Percentiles rank a stretch among this genome's conserved stretches.
These are phyloP conservation scores for Fraxinus platypoda DNA, from an alignment of 305 asterid genomes.

Conservation along the genomic window DNA sequence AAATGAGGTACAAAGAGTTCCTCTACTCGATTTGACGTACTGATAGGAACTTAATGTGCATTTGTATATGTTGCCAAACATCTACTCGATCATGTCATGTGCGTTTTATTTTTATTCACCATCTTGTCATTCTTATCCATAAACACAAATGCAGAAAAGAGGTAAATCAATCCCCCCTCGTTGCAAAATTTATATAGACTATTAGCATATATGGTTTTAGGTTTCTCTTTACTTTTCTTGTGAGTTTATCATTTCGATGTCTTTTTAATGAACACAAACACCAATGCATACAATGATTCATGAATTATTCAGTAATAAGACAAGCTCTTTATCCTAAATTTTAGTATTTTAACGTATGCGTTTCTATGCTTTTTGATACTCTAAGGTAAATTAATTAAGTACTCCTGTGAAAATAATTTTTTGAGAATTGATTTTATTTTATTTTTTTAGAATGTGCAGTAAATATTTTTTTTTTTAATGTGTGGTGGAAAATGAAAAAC, in stretches of 20 bases:
- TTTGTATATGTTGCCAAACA: neutral
- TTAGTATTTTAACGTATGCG: no score
- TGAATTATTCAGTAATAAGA: conserved; percentile 2
- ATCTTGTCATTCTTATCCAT: neutral
- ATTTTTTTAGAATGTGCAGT: no score
- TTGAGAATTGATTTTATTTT: no score
- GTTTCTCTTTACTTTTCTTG: neutral
- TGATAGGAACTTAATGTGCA: no score
- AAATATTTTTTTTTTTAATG: no score
- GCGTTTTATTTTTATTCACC: neutral
- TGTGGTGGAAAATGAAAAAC: no score
- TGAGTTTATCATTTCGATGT: neutral
- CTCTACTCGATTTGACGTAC: no score
- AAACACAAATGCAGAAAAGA: neutral
- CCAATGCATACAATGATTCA: conserved; percentile 23
- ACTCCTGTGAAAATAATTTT: no score
- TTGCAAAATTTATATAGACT: neutral
- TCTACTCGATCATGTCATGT: neutral
- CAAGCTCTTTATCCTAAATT: conserved; percentile 2
- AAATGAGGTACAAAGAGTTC: no score
- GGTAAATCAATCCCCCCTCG: neutral
- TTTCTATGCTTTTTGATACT: neutral
- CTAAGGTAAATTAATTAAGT: neutral
- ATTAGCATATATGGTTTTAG: conserved; percentile 6
- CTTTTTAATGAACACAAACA: neutral